A percentile compares a stretch with the other conserved stretches of the same genome.
Conservation (phyloP, 108 stramenopile species). For the Pseudonitzschia multiseries region DNA sequence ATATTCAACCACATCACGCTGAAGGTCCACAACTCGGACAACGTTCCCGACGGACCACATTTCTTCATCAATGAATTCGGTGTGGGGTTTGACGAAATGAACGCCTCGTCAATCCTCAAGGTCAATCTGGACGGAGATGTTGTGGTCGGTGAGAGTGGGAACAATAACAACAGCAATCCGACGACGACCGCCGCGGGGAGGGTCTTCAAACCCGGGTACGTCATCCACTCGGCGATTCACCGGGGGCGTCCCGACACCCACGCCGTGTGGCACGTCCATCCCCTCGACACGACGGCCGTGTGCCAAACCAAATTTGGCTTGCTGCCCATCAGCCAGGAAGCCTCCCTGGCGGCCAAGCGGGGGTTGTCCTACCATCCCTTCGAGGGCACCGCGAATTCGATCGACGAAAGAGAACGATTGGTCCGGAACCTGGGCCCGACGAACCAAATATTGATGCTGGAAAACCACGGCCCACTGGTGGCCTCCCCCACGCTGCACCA, state of each 20-base stretch:
- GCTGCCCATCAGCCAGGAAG: slow-evolving; percentile 1
- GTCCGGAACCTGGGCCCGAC: neutral
- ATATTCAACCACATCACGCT: slow-evolving; percentile 1
- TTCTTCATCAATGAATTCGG: neutral
- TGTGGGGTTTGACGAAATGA: neutral
- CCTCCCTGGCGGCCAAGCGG: neutral
- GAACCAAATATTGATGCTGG: neutral
- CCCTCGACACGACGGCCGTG: neutral
- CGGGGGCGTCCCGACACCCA: neutral
- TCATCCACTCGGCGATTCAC: neutral
- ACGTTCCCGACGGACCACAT: neutral
- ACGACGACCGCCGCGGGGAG: neutral
- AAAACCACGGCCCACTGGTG: neutral
- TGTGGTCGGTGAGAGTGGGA: neutral
- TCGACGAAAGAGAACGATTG: neutral
- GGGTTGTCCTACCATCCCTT: neutral
- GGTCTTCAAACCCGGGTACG: neutral
- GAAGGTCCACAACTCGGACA: neutral
- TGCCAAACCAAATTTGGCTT: neutral
- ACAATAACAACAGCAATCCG: neutral
- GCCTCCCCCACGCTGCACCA: neutral
- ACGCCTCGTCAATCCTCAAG: neutral
- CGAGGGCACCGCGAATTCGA: neutral
- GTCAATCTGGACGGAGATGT: neutral
- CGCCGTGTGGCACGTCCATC: neutral